Evolutionary conservation across 805 yeast species (phyloP).

Genomic region (Torulaspora quercuum): DNA sequence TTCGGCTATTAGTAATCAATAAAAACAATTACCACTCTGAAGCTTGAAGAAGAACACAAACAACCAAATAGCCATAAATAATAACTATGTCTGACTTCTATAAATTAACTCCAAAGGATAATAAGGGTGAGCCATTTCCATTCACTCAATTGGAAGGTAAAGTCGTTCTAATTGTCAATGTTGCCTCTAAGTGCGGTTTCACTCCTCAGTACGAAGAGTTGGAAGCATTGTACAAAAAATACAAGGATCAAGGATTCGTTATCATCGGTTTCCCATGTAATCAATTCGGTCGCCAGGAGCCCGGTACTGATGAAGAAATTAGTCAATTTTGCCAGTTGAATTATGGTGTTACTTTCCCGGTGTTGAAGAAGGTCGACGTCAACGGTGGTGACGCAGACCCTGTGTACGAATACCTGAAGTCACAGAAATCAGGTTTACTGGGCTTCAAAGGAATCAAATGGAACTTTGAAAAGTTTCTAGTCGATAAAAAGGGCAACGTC

Average conservation of each 20-base stretch:
- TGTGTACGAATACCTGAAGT: conserved; percentile 74
- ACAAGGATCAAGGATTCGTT: conserved; percentile 57
- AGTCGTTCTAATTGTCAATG: conserved; percentile 80
- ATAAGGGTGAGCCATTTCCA: conserved; percentile 54
- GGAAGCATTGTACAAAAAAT: conserved; percentile 63
- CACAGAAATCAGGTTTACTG: conserved; percentile 51
- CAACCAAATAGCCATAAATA: too few species aligned
- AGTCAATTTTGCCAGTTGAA: conserved; percentile 68
- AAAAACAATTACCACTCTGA: too few species aligned
- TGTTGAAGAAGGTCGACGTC: conserved; percentile 81
- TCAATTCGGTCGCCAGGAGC: conserved; percentile 82
- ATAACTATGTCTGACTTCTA: conserved; percentile 60
- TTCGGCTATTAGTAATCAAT: too few species aligned
- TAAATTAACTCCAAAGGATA: conserved; percentile 59
- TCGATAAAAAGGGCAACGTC: conserved; percentile 54
- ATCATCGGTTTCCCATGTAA: conserved; percentile 88
- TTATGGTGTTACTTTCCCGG: conserved; percentile 90
- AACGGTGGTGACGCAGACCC: conserved; percentile 80
- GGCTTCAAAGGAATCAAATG: conserved; percentile 74
- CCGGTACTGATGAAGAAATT: conserved; percentile 66
- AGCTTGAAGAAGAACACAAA: too few species aligned
- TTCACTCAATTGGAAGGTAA: conserved; percentile 67
- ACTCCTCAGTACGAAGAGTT: conserved; percentile 76
- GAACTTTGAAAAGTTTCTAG: conserved; percentile 74
- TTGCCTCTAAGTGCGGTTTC: conserved; percentile 81